phyloP scores from a whole-genome alignment of 306 rosid genomes.

The Betula pendula region DNA sequence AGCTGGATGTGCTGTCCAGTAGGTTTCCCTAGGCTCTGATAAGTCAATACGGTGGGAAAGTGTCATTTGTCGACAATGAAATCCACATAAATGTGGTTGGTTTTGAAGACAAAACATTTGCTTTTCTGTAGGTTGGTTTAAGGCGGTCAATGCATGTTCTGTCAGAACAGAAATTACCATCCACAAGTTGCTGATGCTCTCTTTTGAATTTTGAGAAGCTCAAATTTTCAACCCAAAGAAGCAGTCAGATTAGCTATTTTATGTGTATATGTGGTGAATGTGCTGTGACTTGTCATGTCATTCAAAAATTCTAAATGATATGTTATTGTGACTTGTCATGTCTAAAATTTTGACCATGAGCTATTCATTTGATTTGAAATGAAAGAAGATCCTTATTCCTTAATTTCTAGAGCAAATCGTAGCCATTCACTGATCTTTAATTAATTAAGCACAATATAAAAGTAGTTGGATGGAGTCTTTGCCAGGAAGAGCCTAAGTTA shows the following conservation, averaged over 20 bases:
- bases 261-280: too few relatives aligned
- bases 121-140: conserved; percentile 21
- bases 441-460: neutral
- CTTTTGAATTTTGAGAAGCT: neutral
- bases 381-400: too few relatives aligned
- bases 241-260: too few relatives aligned
- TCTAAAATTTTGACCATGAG: too few relatives aligned
- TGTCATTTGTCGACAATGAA: conserved; percentile 22
- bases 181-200: neutral
- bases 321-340: too few relatives aligned
- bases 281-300: too few relatives aligned
- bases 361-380: too few relatives aligned
- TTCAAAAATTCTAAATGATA: too few relatives aligned
- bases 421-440: neutral
- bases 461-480: neutral
- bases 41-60: conserved; percentile 49
- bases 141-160: conserved; percentile 24
- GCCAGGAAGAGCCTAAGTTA: too few relatives aligned
- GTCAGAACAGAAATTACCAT: neutral
- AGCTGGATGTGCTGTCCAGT: conserved; percentile 30
- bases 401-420: neutral
- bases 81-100: conserved; percentile 35
- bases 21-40: conserved; percentile 19
- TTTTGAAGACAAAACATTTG: conserved; percentile 28
- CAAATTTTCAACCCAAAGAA: neutral